Evolutionary conservation across 2,329 filamentous ascomycete species (phyloP), one percentile per base, ranked within the genome.

Genomic region (Cryphonectria naterciae): DNA sequence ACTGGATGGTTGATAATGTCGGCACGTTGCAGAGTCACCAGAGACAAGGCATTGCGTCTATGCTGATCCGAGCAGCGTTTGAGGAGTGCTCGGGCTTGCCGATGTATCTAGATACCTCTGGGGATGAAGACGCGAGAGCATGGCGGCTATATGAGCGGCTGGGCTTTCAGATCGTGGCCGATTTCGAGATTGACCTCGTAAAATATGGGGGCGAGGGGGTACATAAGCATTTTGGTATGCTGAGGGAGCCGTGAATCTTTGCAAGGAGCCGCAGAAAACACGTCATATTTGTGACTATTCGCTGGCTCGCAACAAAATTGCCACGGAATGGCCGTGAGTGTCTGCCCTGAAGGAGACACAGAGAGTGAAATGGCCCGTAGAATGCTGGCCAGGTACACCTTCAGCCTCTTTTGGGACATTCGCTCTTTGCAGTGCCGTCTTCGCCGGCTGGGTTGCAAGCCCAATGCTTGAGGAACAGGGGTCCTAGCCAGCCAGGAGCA

Each of bases 71-170:
- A 22, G 39, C 13, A 41, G 43, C 28, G 3, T 52, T 71, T 17
- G 69, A 70, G 49, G 25, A 32, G 60, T 67, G 65, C 43, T 41
- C 63, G 39, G 69, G 61, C 61, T 13, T 54, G 61, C 60, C 61
- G 6, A 28, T 70, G 6, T 70, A 60, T 63, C 43, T 70, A 32
- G 69, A 70, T 41, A 70, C 69, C 49, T 68, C 69, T 8, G 69
- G 69, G 19, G 69, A 70, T 39, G 65, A 61, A 28, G 69, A 70
- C 61, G 60, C 56, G n/a, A 65, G 60, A 17, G 65, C 60, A 6
- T 68, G 69, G 69, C 69, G 56, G 8, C 61, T 70, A 1, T 70
- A 70, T 19, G 64, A 70, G n/a, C 43, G 69, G 8, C 25, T 70
- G 61, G 66, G 69, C 13, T 68, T 70, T 39, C 6, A 28, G n/a